Evolutionary conservation across 73 alveolate genomes (phyloP), one percentile per base, ranked within the genome.

Genomic region (Paramecium bursaria): DNA sequence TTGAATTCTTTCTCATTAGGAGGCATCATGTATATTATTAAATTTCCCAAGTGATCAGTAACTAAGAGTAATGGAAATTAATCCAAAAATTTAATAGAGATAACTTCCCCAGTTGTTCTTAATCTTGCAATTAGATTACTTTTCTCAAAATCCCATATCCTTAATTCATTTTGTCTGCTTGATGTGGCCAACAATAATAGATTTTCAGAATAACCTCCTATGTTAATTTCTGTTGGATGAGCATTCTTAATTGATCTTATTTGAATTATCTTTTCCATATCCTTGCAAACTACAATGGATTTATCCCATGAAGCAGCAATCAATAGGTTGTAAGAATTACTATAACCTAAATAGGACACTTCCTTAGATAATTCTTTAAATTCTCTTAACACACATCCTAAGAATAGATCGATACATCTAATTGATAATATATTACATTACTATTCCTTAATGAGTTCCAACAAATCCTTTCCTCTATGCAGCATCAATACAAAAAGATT

Each of bases 131-230:
- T 30, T 29, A 30, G 33, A 4, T 54, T 75, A 17, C 88, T 76
- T 75, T 75, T 75, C 50, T 75, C 88, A 51, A 75, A 75, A 51
- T 75, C 88, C 88, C 88, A 75, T 2, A 75, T n/a, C 10, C 88
- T 50, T 9, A 75, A 50, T 23, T 61, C 73, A 48, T 27, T 48
- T 22, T 75, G 35, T 29, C 67, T 75, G 14, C 77, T 50, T 1
- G 35, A 48, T 0, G 88, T 75, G 0, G 88, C 88, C 9, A 75
- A 50, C 39, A 50, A 51, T 27, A 75, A 48, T 15, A 75, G 50
- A 75, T 75, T 75, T 51, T 75, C 88, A 17, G 77, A 50, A 51
- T 31, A 75, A 5, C 51, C 79, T 0, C 77, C 77, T n/a, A 57
- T 48, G 7, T 46, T 19, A 10, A 75, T 27, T 50, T 75, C 88